Percentiles rank a stretch among this genome's conserved stretches.
Evolutionary conservation across 192 early-diverging fungal genomes (phyloP).

Genomic region (Bifiguratus adelaidae): DNA sequence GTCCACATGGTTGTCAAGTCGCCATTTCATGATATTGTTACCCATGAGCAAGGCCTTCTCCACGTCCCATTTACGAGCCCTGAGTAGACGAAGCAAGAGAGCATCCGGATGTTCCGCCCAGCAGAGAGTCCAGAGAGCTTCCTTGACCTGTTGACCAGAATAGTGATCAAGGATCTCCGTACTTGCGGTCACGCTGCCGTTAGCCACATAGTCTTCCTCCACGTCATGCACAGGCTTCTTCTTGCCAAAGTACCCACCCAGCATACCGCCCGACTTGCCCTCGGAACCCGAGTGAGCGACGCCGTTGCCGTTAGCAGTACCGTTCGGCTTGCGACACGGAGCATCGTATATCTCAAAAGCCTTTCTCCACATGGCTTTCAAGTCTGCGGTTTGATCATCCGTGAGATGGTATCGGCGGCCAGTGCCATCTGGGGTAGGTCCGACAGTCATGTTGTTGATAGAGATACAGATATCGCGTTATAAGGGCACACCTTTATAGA

Average conservation of each 20-base stretch:
- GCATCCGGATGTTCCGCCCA: constrained; percentile 61
- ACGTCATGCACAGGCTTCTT: too few species aligned
- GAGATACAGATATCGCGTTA: too few species aligned
- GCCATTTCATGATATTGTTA: constrained; percentile 61
- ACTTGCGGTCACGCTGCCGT: too few species aligned
- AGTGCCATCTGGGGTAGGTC: too few species aligned
- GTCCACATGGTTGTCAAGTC: constrained; percentile 37
- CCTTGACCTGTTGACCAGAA: constrained; percentile 18
- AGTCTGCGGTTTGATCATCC: constrained; percentile 21
- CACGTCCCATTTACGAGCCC: constrained; percentile 85
- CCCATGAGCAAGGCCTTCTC: constrained; percentile 66
- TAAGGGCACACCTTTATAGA: too few species aligned
- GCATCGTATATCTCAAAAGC: constrained; percentile 29
- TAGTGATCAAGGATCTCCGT: background rate
- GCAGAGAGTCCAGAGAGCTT: constrained; percentile 49
- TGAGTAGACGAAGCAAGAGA: constrained; percentile 69
- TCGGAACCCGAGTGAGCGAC: too few species aligned
- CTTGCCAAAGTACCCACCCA: constrained; percentile 4
- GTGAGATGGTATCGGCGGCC: too few species aligned
- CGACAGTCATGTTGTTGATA: too few species aligned
- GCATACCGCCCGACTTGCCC: too few species aligned
- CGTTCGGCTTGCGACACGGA: constrained; percentile 3
- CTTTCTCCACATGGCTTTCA: constrained; percentile 28
- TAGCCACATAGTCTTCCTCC: too few species aligned
- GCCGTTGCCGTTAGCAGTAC: too few species aligned